Evolutionary conservation across 768 basidiomycete genomes (phyloP).

Genomic region (Neoboletus subvelutipes): DNA sequence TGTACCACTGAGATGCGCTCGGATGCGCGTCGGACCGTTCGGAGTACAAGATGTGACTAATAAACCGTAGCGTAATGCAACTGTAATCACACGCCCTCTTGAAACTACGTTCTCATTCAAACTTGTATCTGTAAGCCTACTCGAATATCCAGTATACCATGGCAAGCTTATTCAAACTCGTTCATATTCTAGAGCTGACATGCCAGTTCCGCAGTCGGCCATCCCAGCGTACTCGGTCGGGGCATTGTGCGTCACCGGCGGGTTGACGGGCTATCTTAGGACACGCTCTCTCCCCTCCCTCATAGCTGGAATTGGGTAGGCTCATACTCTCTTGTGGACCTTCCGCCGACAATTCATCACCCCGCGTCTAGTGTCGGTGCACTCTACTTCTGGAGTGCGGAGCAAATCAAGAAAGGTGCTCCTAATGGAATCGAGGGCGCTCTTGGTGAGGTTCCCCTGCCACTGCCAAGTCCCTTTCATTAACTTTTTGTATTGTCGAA

Average conservation of each 20-base stretch:
- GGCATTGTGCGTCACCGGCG: slow-evolving; percentile 72
- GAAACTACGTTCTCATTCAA: background rate
- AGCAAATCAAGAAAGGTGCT: slow-evolving; percentile 70
- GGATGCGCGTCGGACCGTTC: background rate
- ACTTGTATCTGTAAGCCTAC: slow-evolving; percentile 22
- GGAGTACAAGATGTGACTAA: slow-evolving; percentile 2
- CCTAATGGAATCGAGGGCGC: slow-evolving; percentile 77
- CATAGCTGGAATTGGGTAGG: slow-evolving; percentile 78
- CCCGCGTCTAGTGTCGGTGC: slow-evolving; percentile 59
- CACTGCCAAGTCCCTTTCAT: background rate
- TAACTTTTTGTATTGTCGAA: background rate
- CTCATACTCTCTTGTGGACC: background rate
- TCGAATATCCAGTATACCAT: slow-evolving; percentile 19
- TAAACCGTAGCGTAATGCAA: background rate
- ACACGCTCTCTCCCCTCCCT: slow-evolving; percentile 80
- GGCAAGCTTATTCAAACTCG: slow-evolving; percentile 26
- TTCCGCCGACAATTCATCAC: background rate
- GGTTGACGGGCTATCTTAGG: slow-evolving; percentile 66
- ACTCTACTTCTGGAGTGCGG: slow-evolving; percentile 77
- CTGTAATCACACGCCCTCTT: slow-evolving; percentile 14
- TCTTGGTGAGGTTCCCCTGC: slow-evolving; percentile 50
- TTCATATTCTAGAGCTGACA: slow-evolving; percentile 17
- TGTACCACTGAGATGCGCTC: no score
- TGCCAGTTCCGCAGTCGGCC: slow-evolving; percentile 57
- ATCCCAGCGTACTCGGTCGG: slow-evolving; percentile 81